Base-by-base conservation (phyloP, 495 filamentous ascomycete genomes). In the Aspergillus cristatus region DNA sequence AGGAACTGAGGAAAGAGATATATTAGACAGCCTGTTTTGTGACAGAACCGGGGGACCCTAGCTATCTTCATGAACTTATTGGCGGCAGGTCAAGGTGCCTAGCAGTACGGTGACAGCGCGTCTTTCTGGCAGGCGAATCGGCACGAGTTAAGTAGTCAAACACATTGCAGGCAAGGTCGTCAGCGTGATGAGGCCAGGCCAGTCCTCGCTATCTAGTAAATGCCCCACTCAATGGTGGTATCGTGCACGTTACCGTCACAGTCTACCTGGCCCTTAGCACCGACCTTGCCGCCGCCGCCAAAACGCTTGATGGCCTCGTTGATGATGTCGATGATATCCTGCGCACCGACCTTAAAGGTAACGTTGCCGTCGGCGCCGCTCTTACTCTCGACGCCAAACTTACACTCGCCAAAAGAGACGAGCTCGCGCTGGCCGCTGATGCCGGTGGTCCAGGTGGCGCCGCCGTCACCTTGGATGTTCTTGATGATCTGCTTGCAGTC, bases 401-500 rank as follows among this genome's bases (percentile, higher is more conserved):
- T n/a, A n/a, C n/a, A n/a, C n/a, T n/a, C n/a, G n/a, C n/a, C n/a
- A 36, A 17, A 14, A 2, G 7, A 5, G n/a, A 28, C 32, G 32
- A 48, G 32, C 10, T 36, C 18, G 7, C 33, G 35, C 12, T 47
- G 40, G 12, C 5, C 1, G 7, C 25, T 18, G 38, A 29, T 32
- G 0, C 26, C 29, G 10, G 12, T 13, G 3, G 28, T 37, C 45
- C 32, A 40, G 6, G 40, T 5, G 14, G 14, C 25, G 40, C 10
- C 13, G 7, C 16, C 31, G 18, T 34, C 14, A 22, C 47, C 50
- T 41, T 58, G 29, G 39, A 63, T 58, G 35, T 62, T 66, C 13
- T 38, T 41, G 22, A 60, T 42, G 37, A 63, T 60, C 7, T 34
- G 17, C 30, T 37, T 40, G 41, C 57, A 61, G 48, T 61, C 55